Evolutionary conservation across 2,329 filamentous ascomycete species (phyloP).

Genomic region (Alternaria gaisen): DNA sequence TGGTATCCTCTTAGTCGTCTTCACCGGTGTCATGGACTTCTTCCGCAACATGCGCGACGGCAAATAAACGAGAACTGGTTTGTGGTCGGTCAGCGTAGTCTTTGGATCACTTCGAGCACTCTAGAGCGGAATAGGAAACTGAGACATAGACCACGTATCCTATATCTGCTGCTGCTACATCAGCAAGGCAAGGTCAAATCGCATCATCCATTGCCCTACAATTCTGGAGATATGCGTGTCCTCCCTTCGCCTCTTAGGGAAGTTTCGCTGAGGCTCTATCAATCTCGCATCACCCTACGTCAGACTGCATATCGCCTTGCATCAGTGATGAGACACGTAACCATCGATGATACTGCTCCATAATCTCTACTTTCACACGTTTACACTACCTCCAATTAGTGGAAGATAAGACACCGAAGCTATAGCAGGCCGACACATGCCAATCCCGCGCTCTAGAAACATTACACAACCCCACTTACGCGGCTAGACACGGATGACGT

Average conservation of each 20-base stretch:
- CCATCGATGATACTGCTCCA: no score
- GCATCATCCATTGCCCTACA: not conserved
- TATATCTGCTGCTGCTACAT: not conserved
- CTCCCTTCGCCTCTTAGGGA: no score
- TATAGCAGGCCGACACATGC: not conserved
- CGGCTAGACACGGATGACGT: slow-evolving; percentile 34
- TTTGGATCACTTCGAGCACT: not conserved
- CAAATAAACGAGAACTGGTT: slow-evolving; percentile 13
- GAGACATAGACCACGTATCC: not conserved
- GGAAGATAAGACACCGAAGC: not conserved
- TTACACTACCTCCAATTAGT: not conserved
- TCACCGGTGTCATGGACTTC: slow-evolving; percentile 90
- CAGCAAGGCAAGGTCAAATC: slow-evolving; percentile 1
- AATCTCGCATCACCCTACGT: no score
- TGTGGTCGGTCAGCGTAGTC: not conserved
- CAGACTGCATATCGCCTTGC: no score
- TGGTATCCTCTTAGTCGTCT: slow-evolving; percentile 82
- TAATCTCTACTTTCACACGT: no score
- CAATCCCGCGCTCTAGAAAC: slow-evolving; percentile 5
- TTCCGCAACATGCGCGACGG: slow-evolving; percentile 74
- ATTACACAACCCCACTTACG: slow-evolving; percentile 12
- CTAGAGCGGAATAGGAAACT: not conserved
- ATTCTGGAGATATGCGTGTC: no score
- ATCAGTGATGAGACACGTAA: no score
- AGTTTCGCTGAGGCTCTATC: no score